Evolutionary conservation across 176 grass and related monocot genomes (phyloP).

Genomic region (Zea mays): DNA sequence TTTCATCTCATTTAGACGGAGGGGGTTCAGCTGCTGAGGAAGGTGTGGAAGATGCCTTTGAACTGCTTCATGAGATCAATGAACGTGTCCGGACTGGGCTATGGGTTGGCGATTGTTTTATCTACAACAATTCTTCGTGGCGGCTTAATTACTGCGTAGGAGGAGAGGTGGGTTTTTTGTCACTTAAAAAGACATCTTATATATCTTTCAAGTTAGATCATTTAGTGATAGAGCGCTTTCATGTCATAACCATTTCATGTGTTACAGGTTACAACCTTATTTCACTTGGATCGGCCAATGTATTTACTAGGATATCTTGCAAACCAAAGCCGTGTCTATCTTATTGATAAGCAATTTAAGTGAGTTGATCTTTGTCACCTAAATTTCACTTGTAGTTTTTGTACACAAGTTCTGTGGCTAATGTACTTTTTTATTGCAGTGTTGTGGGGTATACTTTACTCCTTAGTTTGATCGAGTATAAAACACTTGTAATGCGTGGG

Average conservation of each 20-base stretch:
- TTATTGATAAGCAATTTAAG: constrained; percentile 99
- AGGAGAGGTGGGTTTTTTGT: constrained; percentile 74
- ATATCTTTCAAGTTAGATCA: neutral
- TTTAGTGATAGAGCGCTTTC: constrained; percentile 16
- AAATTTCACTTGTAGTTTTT: neutral
- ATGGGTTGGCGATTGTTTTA: constrained; percentile 99
- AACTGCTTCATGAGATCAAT: constrained; percentile 97
- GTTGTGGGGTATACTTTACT: constrained; percentile 98
- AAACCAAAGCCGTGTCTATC: constrained; percentile 97
- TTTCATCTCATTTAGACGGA: constrained; percentile 87
- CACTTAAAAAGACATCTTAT: neutral
- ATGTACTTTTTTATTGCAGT: constrained; percentile 57
- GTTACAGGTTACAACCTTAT: constrained; percentile 91
- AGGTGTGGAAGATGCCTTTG: constrained; percentile 98
- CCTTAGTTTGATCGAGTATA: constrained; percentile 96
- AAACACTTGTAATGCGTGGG: constrained; percentile 96
- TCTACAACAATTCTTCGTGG: constrained; percentile 97
- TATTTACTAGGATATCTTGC: constrained; percentile 98
- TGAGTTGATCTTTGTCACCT: constrained; percentile 49
- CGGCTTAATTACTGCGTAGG: constrained; percentile 97
- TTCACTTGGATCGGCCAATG: constrained; percentile 96
- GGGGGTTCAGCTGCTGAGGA: constrained; percentile 74
- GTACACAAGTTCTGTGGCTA: constrained; percentile 35
- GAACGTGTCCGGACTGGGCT: constrained; percentile 93
- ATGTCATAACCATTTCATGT: constrained; percentile 26